Percentiles rank a stretch among this genome's conserved stretches.
Conservation (phyloP, 2,329 filamentous ascomycete genomes). For the Parastagonospora nodorum region DNA sequence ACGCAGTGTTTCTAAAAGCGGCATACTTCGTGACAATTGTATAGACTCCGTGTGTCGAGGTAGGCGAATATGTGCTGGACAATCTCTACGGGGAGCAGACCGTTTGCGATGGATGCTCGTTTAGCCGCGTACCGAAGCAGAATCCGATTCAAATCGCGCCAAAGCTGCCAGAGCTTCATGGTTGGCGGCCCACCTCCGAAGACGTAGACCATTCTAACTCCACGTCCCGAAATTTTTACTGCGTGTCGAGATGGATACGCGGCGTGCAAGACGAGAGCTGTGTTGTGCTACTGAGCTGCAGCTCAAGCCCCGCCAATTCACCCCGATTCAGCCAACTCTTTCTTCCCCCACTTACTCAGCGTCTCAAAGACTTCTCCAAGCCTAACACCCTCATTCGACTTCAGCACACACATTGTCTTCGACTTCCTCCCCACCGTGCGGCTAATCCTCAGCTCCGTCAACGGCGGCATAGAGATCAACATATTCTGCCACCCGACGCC, state of each 20-base stretch:
- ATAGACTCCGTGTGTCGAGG: neutral
- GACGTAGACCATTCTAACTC: neutral
- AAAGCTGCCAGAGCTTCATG: neutral
- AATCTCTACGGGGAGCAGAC: neutral
- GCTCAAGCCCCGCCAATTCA: neutral
- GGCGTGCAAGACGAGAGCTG: neutral
- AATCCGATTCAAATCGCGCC: neutral
- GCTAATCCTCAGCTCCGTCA: constrained; percentile 2
- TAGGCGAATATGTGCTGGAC: neutral
- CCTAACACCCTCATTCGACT: constrained; percentile 4
- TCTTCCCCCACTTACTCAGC: constrained; percentile 1
- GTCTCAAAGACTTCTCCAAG: constrained; percentile 4
- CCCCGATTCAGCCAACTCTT: neutral
- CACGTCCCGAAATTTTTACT: neutral
- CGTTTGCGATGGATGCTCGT: neutral
- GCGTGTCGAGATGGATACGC: neutral
- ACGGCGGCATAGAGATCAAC: constrained; percentile 6
- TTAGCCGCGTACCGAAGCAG: neutral
- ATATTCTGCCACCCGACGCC: constrained; percentile 1
- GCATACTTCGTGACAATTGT: neutral
- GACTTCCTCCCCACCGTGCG: neutral
- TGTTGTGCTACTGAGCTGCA: constrained; percentile 10
- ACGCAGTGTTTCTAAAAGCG: neutral
- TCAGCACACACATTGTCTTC: neutral
- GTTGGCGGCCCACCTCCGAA: neutral